phyloP scores from a whole-genome alignment of 2,329 filamentous ascomycete genomes.

The Ascochyta clinopodiicola region DNA sequence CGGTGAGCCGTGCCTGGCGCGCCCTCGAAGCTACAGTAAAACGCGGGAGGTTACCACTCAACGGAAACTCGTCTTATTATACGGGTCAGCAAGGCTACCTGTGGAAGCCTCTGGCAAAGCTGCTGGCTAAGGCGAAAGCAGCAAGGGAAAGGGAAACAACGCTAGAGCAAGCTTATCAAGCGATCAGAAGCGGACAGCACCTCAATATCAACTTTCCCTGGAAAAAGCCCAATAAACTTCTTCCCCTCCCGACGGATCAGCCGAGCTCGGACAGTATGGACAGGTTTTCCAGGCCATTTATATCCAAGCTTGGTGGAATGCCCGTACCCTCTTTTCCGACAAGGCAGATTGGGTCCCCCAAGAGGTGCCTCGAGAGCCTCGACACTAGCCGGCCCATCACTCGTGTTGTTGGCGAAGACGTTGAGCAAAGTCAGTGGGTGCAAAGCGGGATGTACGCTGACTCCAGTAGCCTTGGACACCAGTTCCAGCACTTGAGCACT shows the following conservation, averaged over 20 bases:
- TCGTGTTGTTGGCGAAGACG: too few relatives aligned
- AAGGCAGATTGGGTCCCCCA: too few relatives aligned
- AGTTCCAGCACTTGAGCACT: too few relatives aligned
- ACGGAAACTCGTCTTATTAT: constrained; percentile 28
- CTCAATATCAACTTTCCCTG: constrained; percentile 12
- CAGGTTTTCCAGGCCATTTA: constrained; percentile 35
- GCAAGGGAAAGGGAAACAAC: constrained; percentile 60
- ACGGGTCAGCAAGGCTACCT: constrained; percentile 59
- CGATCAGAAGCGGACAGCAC: constrained; percentile 31
- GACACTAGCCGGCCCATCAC: too few relatives aligned
- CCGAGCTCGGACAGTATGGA: constrained; percentile 35
- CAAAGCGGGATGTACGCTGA: too few relatives aligned
- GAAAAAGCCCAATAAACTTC: background rate
- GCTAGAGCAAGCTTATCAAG: constrained; percentile 44
- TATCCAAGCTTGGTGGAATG: constrained; percentile 38
- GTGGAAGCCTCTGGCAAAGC: constrained; percentile 67
- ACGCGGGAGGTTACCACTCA: constrained; percentile 50
- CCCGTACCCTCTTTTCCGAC: too few relatives aligned
- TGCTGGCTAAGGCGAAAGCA: constrained; percentile 65
- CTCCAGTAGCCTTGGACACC: too few relatives aligned
- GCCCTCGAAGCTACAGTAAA: constrained; percentile 59
- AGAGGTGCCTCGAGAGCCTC: too few relatives aligned
- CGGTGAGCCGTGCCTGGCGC: constrained; percentile 66
- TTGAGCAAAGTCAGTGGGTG: too few relatives aligned
- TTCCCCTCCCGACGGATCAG: constrained; percentile 23